A percentile compares a stretch with the other conserved stretches of the same genome.
These are phyloP conservation scores for Choiromyces venosus DNA, from an alignment of 495 filamentous ascomycete genomes.

Conservation along the genomic window DNA sequence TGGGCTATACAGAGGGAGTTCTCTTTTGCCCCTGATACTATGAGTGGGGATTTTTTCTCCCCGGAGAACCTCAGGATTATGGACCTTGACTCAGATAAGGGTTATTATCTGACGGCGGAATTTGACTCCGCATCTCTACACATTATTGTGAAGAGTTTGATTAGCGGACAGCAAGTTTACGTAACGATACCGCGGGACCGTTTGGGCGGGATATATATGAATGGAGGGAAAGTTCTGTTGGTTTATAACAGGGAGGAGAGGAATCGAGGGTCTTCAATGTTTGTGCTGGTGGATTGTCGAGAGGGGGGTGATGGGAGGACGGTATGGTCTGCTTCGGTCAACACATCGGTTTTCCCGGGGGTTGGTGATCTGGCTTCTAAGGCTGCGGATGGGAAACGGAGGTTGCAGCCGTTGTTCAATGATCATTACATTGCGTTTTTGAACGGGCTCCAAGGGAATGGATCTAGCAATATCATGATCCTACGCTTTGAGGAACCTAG, in stretches of 20 bases:
- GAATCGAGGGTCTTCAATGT: conserved; percentile 2
- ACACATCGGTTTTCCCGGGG: conserved; percentile 16
- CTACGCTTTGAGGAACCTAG: conserved; percentile 1
- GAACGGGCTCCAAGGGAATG: conserved; percentile 7
- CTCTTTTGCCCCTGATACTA: conserved; percentile 8
- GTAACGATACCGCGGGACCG: conserved; percentile 14
- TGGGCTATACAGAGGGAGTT: conserved; percentile 21
- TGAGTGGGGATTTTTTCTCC: conserved; percentile 5
- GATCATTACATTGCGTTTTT: conserved; percentile 27
- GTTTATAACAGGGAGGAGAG: conserved; percentile 5
- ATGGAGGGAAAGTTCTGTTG: conserved; percentile 12
- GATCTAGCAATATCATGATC: conserved; percentile 13
- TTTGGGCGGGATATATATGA: conserved; percentile 16
- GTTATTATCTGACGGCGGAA: conserved; percentile 19
- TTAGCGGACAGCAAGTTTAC: conserved; percentile 14
- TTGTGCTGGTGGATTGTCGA: conserved; percentile 20
- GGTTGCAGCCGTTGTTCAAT: conserved; percentile 29
- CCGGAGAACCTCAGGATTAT: conserved; percentile 12
- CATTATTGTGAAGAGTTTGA: conserved; percentile 18
- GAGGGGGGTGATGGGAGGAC: conserved; percentile 14
- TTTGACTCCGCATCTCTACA: conserved; percentile 4
- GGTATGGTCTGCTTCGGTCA: conserved; percentile 25
- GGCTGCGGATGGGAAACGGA: neutral
- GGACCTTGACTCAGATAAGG: conserved; percentile 17
- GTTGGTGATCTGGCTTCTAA: neutral